phyloP scores from a whole-genome alignment of 2,329 filamentous ascomycete species.

The Verticillium alfalfae region DNA sequence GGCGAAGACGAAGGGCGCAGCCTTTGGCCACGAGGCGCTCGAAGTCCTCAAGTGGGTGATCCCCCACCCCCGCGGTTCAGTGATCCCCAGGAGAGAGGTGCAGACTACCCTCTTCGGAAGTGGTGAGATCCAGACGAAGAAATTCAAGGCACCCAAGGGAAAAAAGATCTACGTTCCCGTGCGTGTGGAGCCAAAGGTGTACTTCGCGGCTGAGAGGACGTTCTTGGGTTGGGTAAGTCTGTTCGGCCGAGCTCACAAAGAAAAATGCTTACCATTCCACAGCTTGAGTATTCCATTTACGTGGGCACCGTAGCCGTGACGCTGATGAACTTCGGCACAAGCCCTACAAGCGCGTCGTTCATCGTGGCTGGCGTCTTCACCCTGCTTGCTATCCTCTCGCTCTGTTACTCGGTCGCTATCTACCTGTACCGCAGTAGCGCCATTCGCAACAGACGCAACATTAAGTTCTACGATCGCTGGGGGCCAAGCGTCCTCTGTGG shows the following conservation, averaged over 20 bases:
- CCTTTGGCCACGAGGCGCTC: constrained; percentile 34
- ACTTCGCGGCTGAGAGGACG: constrained; percentile 91
- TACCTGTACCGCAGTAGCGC: constrained; percentile 86
- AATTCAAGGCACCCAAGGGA: constrained; percentile 69
- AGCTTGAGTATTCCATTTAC: constrained; percentile 95
- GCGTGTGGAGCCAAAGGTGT: constrained; percentile 95
- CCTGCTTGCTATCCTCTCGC: constrained; percentile 66
- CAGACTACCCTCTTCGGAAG: constrained; percentile 47
- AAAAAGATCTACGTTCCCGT: constrained; percentile 96
- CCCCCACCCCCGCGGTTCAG: constrained; percentile 49
- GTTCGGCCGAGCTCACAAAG: background rate
- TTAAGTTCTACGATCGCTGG: constrained; percentile 85
- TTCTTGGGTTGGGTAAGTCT: constrained; percentile 82
- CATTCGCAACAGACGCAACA: constrained; percentile 77
- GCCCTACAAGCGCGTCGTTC: constrained; percentile 54
- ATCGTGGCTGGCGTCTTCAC: constrained; percentile 75
- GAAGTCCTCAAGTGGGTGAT: constrained; percentile 42
- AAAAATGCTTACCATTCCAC: constrained; percentile 13
- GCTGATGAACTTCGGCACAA: constrained; percentile 71
- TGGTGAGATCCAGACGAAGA: constrained; percentile 50
- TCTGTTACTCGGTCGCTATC: constrained; percentile 78
- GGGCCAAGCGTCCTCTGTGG: constrained; percentile 75
- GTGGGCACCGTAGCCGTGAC: constrained; percentile 82
- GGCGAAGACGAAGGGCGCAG: constrained; percentile 36
- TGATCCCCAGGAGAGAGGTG: constrained; percentile 53